Conservation (phyloP, 148 eudicot species). For the Tetragonia tetragonoides region DNA sequence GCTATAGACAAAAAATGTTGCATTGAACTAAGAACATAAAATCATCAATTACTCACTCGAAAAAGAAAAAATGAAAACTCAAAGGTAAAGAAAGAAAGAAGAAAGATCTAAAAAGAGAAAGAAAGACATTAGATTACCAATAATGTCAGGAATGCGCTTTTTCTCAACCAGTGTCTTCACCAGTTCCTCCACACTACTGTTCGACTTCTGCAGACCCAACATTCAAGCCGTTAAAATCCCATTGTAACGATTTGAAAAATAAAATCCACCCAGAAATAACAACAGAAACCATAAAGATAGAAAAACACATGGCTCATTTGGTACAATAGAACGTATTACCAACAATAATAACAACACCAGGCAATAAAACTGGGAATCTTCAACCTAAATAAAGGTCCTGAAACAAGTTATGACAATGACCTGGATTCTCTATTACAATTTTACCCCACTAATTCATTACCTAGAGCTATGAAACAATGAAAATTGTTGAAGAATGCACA, state of each 20-base stretch:
- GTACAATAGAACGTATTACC: no score
- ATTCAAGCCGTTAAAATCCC: not conserved
- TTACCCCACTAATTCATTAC: no score
- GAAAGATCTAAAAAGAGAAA: not conserved
- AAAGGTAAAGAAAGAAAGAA: not conserved
- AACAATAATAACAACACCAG: no score
- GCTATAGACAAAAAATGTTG: no score
- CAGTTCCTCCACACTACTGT: constrained; percentile 71
- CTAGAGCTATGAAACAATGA: no score
- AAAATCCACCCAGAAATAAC: not conserved
- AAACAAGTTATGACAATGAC: no score
- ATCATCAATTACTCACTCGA: no score
- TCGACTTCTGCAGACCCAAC: constrained; percentile 45
- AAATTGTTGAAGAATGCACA: no score
- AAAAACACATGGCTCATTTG: not conserved
- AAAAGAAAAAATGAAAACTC: not conserved
- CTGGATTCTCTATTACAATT: no score
- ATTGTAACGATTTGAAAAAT: not conserved
- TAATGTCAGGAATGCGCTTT: constrained; percentile 82
- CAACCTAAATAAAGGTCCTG: no score
- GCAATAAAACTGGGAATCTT: no score
- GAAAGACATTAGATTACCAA: constrained; percentile 42
- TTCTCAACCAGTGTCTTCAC: constrained; percentile 67
- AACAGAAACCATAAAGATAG: not conserved
- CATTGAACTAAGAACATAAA: no score